Evolutionary conservation across 495 filamentous ascomycete species (phyloP), one percentile per base, ranked within the genome.

Genomic region (Ramalina intermedia): DNA sequence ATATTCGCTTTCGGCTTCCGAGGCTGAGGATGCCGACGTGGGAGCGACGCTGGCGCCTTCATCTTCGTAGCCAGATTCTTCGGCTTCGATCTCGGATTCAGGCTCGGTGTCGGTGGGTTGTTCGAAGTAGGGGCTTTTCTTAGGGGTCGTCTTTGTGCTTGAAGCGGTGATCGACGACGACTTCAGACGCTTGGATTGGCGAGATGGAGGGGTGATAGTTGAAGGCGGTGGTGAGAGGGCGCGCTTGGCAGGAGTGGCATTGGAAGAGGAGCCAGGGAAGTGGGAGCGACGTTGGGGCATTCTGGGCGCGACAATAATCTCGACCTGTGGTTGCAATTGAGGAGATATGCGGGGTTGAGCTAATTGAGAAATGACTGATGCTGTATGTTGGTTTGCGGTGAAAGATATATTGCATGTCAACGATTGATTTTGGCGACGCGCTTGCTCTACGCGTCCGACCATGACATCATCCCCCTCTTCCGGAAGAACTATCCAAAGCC

Each of bases 101-200:
- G 65, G 58, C 16, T 56, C 50, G 17, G 62, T 59, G 3, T 64
- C 57, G 33, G 60, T 58, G 36, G 59, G 51, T 37, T 61, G 59
- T 46, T 71, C 58, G 49, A 80, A 79, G 54, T 80, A 79, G 50
- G 73, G 71, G 63, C 71, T 78, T 60, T 72, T 78, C 54, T 69
- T 75, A 26, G 70, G 59, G 20, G 76, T 80, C 26, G 67, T 61
- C 49, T 67, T 76, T 6, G 56, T 56, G 2, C 56, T 58, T 33
- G 52, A 47, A 35, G 57, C 50, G 17, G 60, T n/a, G 43, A 58
- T 55, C 24, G 55, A 46, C 17, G 54, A 53, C 48, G 59, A 52
- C 54, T 72, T 72, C 40, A 67, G 59, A 52, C 72, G 76, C 62
- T 74, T 70, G 4, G 63, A 67, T 45, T 61, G 56, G 14, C 62